Conservation (phyloP, 75 land plant genomes). For the Selaginella moellendorffii region DNA sequence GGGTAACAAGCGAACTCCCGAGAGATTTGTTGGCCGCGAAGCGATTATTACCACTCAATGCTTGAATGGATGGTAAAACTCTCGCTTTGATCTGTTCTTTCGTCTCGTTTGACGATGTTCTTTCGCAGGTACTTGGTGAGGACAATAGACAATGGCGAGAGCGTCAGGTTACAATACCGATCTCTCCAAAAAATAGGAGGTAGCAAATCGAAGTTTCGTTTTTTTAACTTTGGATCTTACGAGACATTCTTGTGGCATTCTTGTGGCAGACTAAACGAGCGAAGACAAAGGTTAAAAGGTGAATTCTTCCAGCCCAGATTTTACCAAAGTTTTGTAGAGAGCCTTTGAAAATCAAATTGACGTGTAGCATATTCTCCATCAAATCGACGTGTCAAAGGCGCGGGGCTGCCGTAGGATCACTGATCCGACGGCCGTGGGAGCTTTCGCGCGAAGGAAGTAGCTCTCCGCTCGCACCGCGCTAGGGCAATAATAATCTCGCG, state of each 20-base stretch:
- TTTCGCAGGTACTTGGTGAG: conserved; percentile 71
- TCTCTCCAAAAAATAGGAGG: conserved; percentile 41
- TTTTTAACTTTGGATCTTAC: neutral
- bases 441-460: too few relatives aligned
- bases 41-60: conserved; percentile 78
- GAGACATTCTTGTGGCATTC: neutral
- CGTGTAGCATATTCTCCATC: too few relatives aligned
- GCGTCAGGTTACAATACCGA: conserved; percentile 86
- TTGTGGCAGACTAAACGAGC: too few relatives aligned
- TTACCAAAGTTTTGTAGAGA: too few relatives aligned
- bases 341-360: too few relatives aligned
- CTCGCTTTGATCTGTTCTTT: neutral
- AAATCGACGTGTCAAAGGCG: too few relatives aligned
- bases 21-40: conserved; percentile 84
- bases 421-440: too few relatives aligned
- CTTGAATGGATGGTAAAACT: conserved; percentile 65
- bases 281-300: too few relatives aligned
- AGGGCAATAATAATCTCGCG: too few relatives aligned
- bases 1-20: conserved; percentile 87
- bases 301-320: too few relatives aligned
- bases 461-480: too few relatives aligned
- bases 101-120: neutral
- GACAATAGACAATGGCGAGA: conserved; percentile 88
- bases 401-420: too few relatives aligned
- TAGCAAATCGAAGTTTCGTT: neutral